Conservation (phyloP, 2,329 filamentous ascomycete genomes). For the Rhexocercosporidium sp. region DNA sequence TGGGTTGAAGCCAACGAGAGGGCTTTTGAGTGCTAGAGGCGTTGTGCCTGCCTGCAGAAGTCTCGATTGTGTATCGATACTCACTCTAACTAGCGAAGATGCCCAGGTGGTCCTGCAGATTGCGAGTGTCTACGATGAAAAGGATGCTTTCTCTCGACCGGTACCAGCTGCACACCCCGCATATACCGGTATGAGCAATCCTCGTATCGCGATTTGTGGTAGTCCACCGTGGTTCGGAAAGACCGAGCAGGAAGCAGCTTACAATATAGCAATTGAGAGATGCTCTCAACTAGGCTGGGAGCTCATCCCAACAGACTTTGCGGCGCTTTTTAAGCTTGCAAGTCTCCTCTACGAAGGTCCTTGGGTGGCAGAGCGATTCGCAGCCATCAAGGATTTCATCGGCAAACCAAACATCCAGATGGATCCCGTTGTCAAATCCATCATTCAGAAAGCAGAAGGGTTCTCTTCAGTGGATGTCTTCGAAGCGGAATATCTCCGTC, state of each 20-base stretch:
- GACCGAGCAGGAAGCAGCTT: slow-evolving; percentile 1
- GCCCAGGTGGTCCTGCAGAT: slow-evolving; percentile 52
- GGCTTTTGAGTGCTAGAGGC: slow-evolving; percentile 50
- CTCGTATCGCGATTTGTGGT: slow-evolving; percentile 11
- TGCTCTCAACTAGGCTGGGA: slow-evolving; percentile 1
- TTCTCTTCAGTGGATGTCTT: slow-evolving; percentile 12
- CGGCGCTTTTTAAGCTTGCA: slow-evolving; percentile 8
- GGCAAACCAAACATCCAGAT: slow-evolving; percentile 2
- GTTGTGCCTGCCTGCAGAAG: slow-evolving; percentile 56
- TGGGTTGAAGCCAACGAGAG: slow-evolving; percentile 52
- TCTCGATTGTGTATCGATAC: slow-evolving; percentile 56
- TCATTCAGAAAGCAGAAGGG: slow-evolving; percentile 2
- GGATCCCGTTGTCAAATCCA: slow-evolving; percentile 9
- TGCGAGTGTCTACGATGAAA: slow-evolving; percentile 49
- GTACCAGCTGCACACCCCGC: neutral
- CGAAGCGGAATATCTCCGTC: slow-evolving; percentile 20
- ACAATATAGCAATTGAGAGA: neutral
- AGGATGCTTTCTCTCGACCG: slow-evolving; percentile 44
- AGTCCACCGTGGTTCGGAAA: slow-evolving; percentile 15
- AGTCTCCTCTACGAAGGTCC: slow-evolving; percentile 16
- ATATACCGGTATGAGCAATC: neutral
- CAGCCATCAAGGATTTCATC: slow-evolving; percentile 18
- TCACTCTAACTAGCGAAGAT: slow-evolving; percentile 51
- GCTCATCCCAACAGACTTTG: slow-evolving; percentile 9
- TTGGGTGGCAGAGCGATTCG: slow-evolving; percentile 16